phyloP scores from a whole-genome alignment of 306 rosid species.

The Cicer chorassanicum region DNA sequence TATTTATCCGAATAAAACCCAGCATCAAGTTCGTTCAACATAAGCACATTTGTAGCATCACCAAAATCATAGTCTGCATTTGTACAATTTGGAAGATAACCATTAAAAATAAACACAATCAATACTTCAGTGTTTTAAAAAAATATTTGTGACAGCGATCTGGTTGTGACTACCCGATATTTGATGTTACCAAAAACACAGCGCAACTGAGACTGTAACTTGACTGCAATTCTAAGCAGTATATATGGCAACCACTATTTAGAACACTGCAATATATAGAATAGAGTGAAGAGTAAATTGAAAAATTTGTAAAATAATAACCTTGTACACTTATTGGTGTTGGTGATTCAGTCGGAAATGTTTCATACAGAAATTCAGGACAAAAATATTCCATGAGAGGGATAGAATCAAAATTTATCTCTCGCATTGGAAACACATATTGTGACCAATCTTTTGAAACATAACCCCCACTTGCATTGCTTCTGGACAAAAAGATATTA shows the following conservation, averaged over 20 bases:
- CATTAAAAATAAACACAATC: neutral
- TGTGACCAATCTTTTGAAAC: slow-evolving; percentile 47
- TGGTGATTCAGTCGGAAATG: slow-evolving; percentile 45
- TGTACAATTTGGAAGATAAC: neutral
- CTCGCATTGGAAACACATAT: slow-evolving; percentile 48
- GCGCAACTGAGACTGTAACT: too few relatives aligned
- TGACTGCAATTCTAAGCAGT: too few relatives aligned
- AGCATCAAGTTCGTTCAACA: slow-evolving; percentile 38
- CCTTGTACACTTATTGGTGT: slow-evolving; percentile 46
- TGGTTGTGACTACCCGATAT: too few relatives aligned
- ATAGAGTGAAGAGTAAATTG: neutral
- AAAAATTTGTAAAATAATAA: slow-evolving; percentile 9
- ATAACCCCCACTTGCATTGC: slow-evolving; percentile 38
- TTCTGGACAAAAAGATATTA: slow-evolving; percentile 13
- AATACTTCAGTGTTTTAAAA: too few relatives aligned
- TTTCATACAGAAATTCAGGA: slow-evolving; percentile 42
- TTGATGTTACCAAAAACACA: too few relatives aligned
- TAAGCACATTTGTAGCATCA: slow-evolving; percentile 38
- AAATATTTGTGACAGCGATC: too few relatives aligned
- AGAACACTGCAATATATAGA: neutral
- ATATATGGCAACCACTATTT: too few relatives aligned
- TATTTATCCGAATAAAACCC: slow-evolving; percentile 37
- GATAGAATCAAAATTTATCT: slow-evolving; percentile 43
- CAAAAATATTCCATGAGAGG: slow-evolving; percentile 43
- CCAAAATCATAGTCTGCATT: slow-evolving; percentile 47